Evolutionary conservation across 441 rosid genomes (phyloP).

Genomic region (Euphorbia celastroides): DNA sequence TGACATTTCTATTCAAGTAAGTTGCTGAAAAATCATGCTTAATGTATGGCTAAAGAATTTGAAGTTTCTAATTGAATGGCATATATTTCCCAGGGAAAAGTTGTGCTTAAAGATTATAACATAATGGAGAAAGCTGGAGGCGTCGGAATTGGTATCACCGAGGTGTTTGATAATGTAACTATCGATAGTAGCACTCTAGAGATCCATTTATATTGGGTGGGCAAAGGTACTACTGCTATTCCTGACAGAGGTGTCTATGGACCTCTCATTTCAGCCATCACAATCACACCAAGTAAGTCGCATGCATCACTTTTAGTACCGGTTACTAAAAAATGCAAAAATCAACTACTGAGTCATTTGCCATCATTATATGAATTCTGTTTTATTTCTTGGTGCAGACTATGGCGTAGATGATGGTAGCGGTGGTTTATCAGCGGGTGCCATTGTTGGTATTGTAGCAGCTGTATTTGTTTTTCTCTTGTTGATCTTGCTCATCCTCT

Average conservation of each 20-base stretch:
- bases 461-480: slow-evolving; percentile 31
- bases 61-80: not conserved
- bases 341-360: too few relatives aligned
- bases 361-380: not conserved
- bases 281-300: slow-evolving; percentile 67
- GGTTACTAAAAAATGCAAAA: too few relatives aligned
- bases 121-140: slow-evolving; percentile 62
- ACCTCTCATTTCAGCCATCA: slow-evolving; percentile 81
- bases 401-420: slow-evolving; percentile 47
- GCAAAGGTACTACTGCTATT: slow-evolving; percentile 70
- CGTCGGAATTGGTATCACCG: slow-evolving; percentile 31
- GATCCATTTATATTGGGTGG: slow-evolving; percentile 70
- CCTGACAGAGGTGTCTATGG: slow-evolving; percentile 73
- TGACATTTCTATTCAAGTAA: slow-evolving; percentile 74
- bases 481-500: slow-evolving; percentile 35
- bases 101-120: slow-evolving; percentile 47
- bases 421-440: slow-evolving; percentile 51
- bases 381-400: slow-evolving; percentile 36
- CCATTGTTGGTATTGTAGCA: slow-evolving; percentile 58
- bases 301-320: not conserved
- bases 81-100: slow-evolving; percentile 38
- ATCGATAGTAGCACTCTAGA: slow-evolving; percentile 67
- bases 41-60: too few relatives aligned
- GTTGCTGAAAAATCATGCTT: slow-evolving; percentile 16
- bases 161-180: slow-evolving; percentile 20